Evolutionary conservation across 345 rosid species (phyloP).

Genomic region (Arabidopsis suecica): DNA sequence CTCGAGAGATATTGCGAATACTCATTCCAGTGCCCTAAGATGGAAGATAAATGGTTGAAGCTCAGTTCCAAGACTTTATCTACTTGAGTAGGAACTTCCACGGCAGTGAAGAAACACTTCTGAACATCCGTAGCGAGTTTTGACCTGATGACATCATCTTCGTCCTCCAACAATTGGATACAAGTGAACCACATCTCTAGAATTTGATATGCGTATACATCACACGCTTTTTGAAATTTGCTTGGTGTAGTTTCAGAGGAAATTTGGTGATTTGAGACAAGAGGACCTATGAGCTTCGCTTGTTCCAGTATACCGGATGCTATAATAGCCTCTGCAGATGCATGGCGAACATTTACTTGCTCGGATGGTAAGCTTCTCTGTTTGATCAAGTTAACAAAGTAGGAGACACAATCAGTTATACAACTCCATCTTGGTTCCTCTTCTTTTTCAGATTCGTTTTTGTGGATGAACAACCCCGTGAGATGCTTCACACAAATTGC

Average conservation of each 20-base stretch:
- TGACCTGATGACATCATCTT: slow-evolving; percentile 83
- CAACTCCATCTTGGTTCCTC: slow-evolving; percentile 42
- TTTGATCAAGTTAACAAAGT: slow-evolving; percentile 63
- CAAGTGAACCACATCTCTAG: slow-evolving; percentile 79
- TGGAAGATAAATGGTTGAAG: slow-evolving; percentile 68
- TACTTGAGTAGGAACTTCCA: slow-evolving; percentile 73
- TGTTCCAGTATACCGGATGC: slow-evolving; percentile 90
- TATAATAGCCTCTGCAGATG: slow-evolving; percentile 80
- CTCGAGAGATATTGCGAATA: slow-evolving; percentile 64
- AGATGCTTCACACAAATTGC: slow-evolving; percentile 74
- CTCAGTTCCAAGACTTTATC: slow-evolving; percentile 82
- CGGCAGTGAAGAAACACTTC: slow-evolving; percentile 57
- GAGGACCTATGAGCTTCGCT: slow-evolving; percentile 67
- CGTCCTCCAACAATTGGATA: slow-evolving; percentile 87
- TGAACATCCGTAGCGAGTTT: slow-evolving; percentile 67
- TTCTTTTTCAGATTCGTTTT: slow-evolving; percentile 38
- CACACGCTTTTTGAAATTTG: slow-evolving; percentile 47
- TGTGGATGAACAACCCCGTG: slow-evolving; percentile 50
- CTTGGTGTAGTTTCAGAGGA: slow-evolving; percentile 40
- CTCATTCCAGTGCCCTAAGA: slow-evolving; percentile 79
- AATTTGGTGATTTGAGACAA: slow-evolving; percentile 48
- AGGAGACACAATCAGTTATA: slow-evolving; percentile 57
- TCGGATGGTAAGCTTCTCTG: slow-evolving; percentile 77
- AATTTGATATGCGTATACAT: slow-evolving; percentile 58
- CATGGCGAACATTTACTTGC: slow-evolving; percentile 79